These are phyloP conservation scores for Diaporthe capsici DNA, from an alignment of 2,329 filamentous ascomycete species.

Conservation along the genomic window DNA sequence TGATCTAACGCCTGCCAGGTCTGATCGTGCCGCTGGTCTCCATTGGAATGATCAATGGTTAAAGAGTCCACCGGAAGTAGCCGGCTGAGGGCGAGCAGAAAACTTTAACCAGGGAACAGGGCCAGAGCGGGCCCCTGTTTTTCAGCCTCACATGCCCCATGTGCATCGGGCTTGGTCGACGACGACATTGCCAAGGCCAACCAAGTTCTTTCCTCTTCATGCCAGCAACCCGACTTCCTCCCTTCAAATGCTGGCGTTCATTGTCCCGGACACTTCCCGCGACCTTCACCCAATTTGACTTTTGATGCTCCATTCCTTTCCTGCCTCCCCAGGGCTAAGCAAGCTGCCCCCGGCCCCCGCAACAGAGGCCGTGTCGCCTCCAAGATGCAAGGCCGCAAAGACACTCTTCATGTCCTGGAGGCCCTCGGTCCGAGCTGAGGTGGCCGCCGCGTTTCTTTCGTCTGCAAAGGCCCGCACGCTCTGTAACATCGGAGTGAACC, in stretches of 20 bases:
- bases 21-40: neutral
- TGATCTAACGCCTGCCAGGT: neutral
- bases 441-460: constrained; percentile 76
- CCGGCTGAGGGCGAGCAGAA: neutral
- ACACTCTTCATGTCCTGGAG: constrained; percentile 82
- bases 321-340: neutral
- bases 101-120: neutral
- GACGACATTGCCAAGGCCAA: constrained; percentile 15
- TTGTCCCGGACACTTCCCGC: neutral
- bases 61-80: neutral
- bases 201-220: neutral
- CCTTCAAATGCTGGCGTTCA: neutral
- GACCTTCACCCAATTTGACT: neutral
- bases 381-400: constrained; percentile 74
- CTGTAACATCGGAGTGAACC: constrained; percentile 79
- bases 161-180: constrained; percentile 3
- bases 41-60: neutral
- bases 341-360: constrained; percentile 5
- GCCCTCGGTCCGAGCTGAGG: constrained; percentile 73
- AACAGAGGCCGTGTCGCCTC: constrained; percentile 9
- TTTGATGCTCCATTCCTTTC: neutral
- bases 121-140: constrained; percentile 7
- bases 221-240: neutral
- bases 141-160: constrained; percentile 19
- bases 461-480: constrained; percentile 86